phyloP scores from a whole-genome alignment of 2,329 filamentous ascomycete genomes.

The Trichophyton simii region DNA sequence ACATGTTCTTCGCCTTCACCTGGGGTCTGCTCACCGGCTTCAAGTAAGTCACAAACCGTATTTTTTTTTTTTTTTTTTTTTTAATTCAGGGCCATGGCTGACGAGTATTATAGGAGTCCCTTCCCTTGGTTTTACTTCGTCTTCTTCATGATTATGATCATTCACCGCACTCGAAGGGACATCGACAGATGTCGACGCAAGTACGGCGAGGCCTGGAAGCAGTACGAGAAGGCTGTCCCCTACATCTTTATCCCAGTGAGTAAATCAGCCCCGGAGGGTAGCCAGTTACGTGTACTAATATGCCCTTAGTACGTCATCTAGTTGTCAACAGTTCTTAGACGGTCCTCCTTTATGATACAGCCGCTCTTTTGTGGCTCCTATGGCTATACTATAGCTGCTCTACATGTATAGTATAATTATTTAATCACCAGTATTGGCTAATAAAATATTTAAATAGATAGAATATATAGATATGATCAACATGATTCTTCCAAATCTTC shows the following conservation, averaged over 20 bases:
- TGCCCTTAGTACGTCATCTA: neutral
- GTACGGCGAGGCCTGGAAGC: slow-evolving; percentile 70
- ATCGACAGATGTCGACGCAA: slow-evolving; percentile 62
- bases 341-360: too few relatives aligned
- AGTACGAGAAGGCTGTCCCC: slow-evolving; percentile 69
- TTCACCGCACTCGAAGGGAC: slow-evolving; percentile 63
- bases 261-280: too few relatives aligned
- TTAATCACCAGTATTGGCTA: too few relatives aligned
- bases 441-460: too few relatives aligned
- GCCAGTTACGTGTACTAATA: neutral
- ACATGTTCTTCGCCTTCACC: slow-evolving; percentile 61
- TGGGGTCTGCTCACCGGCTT: slow-evolving; percentile 76
- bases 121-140: slow-evolving; percentile 84
- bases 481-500: too few relatives aligned
- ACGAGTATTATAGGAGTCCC: slow-evolving; percentile 41
- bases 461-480: too few relatives aligned
- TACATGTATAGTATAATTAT: neutral
- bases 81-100: neutral
- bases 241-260: slow-evolving; percentile 68
- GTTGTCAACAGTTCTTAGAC: too few relatives aligned
- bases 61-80: too few relatives aligned
- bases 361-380: neutral
- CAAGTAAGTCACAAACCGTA: slow-evolving; percentile 19
- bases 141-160: slow-evolving; percentile 70
- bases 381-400: neutral